Evolutionary conservation across 2,329 filamentous ascomycete species (phyloP), one percentile per base, ranked within the genome.

Genomic region (Fusarium xylarioides): DNA sequence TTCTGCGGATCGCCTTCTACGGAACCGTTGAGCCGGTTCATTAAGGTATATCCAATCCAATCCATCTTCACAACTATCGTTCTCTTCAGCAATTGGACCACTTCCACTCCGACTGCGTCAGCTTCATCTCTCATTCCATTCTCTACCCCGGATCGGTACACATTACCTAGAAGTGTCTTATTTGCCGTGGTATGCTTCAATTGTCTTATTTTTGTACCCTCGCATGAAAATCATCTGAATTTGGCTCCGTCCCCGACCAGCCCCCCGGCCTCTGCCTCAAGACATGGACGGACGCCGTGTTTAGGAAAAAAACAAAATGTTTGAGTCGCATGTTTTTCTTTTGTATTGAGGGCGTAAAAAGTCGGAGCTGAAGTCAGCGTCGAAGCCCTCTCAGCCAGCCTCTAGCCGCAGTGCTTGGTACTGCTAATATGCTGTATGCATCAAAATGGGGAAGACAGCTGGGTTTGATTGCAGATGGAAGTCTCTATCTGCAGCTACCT

Each of bases 101-200:
- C 37, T 58, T 69, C 63, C 60, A 58, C 63, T 57, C 63, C 55
- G 56, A 61, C 54, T 70, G 63, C 52, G 44, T 49, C 54, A 49
- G 66, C 70, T 54, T 57, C 72, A 70, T 76, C 50, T 76, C 67
- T 54, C 59, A 74, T 75, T 74, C 74, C 71, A 49, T 52, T 70
- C 52, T 62, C 50, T 46, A 70, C 67, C 73, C 50, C 75, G 71
- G 75, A 67, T 54, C 68, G 71, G 72, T 62, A 59, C 64, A 68
- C 66, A 47, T 50, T 66, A 60, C 54, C 73, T 37, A 71, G 59
- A 61, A 74, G 70, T 76, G 75, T 73, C 75, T 77, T 77, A 76
- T 65, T 63, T 73, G 70, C 73, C 60, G 71, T 77, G 75, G 75
- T 77, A 77, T 77, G 74, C 70, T 75, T 64, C 56, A 72, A 75